A percentile compares a stretch with the other conserved stretches of the same genome.
These are phyloP conservation scores for Oryza rufipogon DNA, from an alignment of 176 grass and related monocot species.

Conservation along the genomic window DNA sequence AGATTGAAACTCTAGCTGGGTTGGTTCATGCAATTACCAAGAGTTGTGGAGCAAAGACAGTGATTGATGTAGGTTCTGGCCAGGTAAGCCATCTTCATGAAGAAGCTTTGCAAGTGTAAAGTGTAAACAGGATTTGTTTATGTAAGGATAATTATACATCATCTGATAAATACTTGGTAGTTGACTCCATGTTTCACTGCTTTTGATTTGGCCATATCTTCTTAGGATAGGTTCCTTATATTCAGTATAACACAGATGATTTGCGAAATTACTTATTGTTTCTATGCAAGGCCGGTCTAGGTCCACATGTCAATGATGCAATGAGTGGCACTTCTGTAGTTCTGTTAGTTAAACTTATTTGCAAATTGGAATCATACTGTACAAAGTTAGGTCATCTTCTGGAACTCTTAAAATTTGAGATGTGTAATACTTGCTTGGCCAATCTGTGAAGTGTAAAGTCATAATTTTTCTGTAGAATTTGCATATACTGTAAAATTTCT, in stretches of 20 bases:
- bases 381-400: not conserved
- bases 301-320: not conserved
- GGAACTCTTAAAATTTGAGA: not conserved
- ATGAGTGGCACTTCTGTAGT: not conserved
- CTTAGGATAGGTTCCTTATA: not conserved
- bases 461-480: not conserved
- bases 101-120: conserved; percentile 27
- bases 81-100: conserved; percentile 60
- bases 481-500: not conserved
- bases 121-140: not conserved
- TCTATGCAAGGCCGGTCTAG: not conserved
- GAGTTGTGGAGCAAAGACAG: conserved; percentile 52
- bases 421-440: not conserved
- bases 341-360: conserved; percentile 18
- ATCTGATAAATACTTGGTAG: conserved; percentile 8
- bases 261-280: not conserved
- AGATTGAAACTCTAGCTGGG: conserved; percentile 81
- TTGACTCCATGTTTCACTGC: not conserved
- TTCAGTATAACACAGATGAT: not conserved
- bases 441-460: conserved; percentile 9
- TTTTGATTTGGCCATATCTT: conserved; percentile 6
- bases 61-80: conserved; percentile 95
- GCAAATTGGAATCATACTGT: conserved; percentile 5
- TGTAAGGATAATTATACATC: not conserved
- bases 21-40: conserved; percentile 55